Conservation (phyloP, 108 stramenopile genomes). For the Nitzschia sp. region DNA sequence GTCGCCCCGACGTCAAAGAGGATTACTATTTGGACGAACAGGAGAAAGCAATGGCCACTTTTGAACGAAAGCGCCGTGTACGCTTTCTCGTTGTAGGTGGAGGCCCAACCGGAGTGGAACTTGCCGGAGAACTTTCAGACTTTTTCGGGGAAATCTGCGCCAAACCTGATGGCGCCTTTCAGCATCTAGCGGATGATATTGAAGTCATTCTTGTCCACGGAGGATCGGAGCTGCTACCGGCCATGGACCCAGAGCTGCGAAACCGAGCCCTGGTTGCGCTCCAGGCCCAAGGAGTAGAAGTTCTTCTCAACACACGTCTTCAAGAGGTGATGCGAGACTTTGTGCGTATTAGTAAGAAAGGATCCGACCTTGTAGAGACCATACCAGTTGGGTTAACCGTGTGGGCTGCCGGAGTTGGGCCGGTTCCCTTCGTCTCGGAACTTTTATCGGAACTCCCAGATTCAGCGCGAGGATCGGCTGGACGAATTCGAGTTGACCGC, state of each 20-base stretch:
- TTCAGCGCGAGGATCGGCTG: conserved; percentile 38
- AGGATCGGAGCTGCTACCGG: conserved; percentile 51
- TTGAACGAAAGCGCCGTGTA: conserved; percentile 47
- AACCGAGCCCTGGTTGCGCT: conserved; percentile 44
- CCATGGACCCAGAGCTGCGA: conserved; percentile 57
- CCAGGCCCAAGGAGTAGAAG: conserved; percentile 54
- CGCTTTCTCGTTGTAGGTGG: conserved; percentile 66
- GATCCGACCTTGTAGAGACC: conserved; percentile 7
- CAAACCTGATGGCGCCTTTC: conserved; percentile 48
- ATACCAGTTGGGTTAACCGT: conserved; percentile 56
- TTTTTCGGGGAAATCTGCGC: conserved; percentile 53
- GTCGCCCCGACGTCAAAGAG: conserved; percentile 46
- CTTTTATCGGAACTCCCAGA: conserved; percentile 52
- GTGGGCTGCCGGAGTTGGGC: conserved; percentile 71
- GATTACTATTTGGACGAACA: background rate
- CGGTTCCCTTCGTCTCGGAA: conserved; percentile 57
- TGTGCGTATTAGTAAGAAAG: background rate
- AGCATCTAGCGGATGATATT: conserved; percentile 46
- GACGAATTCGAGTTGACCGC: conserved; percentile 62
- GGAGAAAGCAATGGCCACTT: background rate
- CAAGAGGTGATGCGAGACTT: conserved; percentile 45
- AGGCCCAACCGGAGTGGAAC: conserved; percentile 78
- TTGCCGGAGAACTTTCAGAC: conserved; percentile 71
- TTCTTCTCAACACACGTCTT: conserved; percentile 58
- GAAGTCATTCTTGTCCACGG: conserved; percentile 59